These are phyloP conservation scores for Bipolaris oryzae DNA, from an alignment of 2,329 filamentous ascomycete species.

Conservation along the genomic window DNA sequence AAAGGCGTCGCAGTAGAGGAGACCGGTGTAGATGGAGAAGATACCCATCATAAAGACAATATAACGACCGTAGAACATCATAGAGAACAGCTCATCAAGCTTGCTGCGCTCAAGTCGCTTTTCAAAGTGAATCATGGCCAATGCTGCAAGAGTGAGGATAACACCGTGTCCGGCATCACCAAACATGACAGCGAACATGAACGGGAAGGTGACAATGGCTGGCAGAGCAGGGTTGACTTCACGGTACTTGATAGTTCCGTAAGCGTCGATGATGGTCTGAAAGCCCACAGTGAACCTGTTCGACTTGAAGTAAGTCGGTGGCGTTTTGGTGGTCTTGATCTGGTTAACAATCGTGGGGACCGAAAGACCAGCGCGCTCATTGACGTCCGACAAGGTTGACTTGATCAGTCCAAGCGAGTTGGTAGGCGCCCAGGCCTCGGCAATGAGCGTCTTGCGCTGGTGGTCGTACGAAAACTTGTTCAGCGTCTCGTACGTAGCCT, in stretches of 20 bases:
- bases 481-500: conserved; percentile 93
- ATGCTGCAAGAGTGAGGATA: conserved; percentile 82
- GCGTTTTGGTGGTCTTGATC: conserved; percentile 95
- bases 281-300: conserved; percentile 99
- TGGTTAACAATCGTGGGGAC: conserved; percentile 98
- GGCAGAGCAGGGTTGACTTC: conserved; percentile 96
- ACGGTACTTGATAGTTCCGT: conserved; percentile 95
- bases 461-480: conserved; percentile 98
- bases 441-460: conserved; percentile 92
- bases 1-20: conserved; percentile 98
- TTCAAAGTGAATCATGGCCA: conserved; percentile 97
- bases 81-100: conserved; percentile 94
- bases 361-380: conserved; percentile 92
- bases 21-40: conserved; percentile 95
- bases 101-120: conserved; percentile 82
- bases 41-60: conserved; percentile 98
- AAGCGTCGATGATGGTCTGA: conserved; percentile 98
- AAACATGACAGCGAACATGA: conserved; percentile 99
- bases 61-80: conserved; percentile 99
- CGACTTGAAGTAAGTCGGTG: conserved; percentile 95
- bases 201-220: conserved; percentile 98
- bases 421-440: conserved; percentile 95
- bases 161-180: conserved; percentile 94
- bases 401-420: conserved; percentile 89
- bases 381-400: conserved; percentile 93